These are phyloP conservation scores for Tetraselmis striata DNA, from an alignment of 139 green algal species.

Conservation along the genomic window DNA sequence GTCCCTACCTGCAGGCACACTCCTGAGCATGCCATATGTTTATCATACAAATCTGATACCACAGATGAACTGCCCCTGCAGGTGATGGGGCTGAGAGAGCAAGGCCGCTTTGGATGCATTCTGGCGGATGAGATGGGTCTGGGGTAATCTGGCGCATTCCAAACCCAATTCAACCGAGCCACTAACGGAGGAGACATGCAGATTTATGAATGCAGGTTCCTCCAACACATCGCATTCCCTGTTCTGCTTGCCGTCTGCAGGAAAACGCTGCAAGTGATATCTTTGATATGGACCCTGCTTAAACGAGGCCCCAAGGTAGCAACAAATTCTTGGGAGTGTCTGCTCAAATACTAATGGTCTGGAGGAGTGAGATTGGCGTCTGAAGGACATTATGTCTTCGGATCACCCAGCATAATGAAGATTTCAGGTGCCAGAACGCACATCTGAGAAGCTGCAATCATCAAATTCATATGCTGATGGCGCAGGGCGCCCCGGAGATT, in stretches of 20 bases:
- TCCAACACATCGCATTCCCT: neutral
- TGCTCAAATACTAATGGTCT: too few species aligned
- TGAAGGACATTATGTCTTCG: too few species aligned
- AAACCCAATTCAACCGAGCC: neutral
- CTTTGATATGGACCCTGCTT: slow-evolving; percentile 72
- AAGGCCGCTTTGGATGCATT: slow-evolving; percentile 45
- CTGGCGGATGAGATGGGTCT: slow-evolving; percentile 80
- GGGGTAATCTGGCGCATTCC: slow-evolving; percentile 15
- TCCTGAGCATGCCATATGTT: neutral
- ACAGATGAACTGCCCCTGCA: neutral
- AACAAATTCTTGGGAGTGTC: too few species aligned
- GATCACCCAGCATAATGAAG: too few species aligned
- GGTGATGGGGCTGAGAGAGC: slow-evolving; percentile 8
- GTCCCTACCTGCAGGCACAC: too few species aligned
- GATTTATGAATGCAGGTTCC: neutral
- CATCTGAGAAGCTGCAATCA: too few species aligned
- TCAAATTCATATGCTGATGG: too few species aligned
- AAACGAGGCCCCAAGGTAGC: slow-evolving; percentile 54
- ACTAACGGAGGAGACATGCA: neutral
- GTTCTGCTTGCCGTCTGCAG: slow-evolving; percentile 21
- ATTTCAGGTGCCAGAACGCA: too few species aligned
- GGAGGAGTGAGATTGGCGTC: too few species aligned
- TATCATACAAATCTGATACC: neutral
- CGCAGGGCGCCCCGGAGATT: slow-evolving; percentile 20
- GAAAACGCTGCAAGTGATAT: slow-evolving; percentile 75